phyloP scores from a whole-genome alignment of 2,329 filamentous ascomycete genomes.

The Ascochyta fabae region DNA sequence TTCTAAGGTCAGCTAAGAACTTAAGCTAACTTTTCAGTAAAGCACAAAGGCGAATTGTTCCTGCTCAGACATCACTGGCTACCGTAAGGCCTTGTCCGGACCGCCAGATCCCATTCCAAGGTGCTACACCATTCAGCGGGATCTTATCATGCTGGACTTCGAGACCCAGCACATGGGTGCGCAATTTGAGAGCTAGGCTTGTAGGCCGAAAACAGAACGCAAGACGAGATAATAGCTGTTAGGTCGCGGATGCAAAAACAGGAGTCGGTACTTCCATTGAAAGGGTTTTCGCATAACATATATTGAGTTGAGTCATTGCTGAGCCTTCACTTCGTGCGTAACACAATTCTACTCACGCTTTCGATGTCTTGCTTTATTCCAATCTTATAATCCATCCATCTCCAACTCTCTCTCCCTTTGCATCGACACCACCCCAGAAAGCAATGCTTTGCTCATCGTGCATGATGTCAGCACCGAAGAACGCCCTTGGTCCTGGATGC shows the following conservation, averaged over 20 bases:
- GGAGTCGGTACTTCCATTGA: not conserved
- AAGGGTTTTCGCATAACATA: too few relatives aligned
- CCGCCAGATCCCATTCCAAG: too few relatives aligned
- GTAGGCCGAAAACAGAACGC: too few relatives aligned
- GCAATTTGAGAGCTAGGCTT: not conserved
- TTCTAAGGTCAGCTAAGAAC: too few relatives aligned
- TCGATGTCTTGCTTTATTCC: constrained; percentile 25
- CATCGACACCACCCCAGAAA: constrained; percentile 54
- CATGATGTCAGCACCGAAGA: constrained; percentile 51
- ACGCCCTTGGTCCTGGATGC: constrained; percentile 53
- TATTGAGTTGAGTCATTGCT: too few relatives aligned
- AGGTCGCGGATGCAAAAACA: not conserved
- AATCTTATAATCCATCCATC: constrained; percentile 55
- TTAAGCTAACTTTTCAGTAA: too few relatives aligned
- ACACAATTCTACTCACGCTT: too few relatives aligned
- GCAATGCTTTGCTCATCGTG: constrained; percentile 47
- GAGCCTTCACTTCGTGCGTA: too few relatives aligned
- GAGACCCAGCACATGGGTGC: not conserved
- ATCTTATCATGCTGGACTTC: not conserved
- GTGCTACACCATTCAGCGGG: not conserved
- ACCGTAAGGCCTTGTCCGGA: not conserved
- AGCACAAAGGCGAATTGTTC: not conserved
- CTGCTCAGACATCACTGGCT: not conserved
- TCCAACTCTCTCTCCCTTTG: constrained; percentile 52
- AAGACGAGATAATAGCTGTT: too few relatives aligned